A percentile compares a stretch with the other conserved stretches of the same genome.
These are phyloP conservation scores for Paspalum vaginatum DNA, from an alignment of 176 grass and related monocot species.

Conservation along the genomic window DNA sequence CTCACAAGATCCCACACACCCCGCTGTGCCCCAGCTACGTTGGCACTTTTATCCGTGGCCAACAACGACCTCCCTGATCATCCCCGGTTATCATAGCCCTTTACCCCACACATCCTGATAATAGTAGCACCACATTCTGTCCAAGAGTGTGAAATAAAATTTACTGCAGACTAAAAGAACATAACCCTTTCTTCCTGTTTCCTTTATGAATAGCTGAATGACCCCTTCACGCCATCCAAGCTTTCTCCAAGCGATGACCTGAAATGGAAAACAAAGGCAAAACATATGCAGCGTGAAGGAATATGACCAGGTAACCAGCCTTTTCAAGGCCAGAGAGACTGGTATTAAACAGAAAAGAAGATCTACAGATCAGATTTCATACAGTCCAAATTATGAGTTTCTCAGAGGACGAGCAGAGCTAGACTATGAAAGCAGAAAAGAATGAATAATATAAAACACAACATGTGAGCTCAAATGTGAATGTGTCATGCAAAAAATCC, in stretches of 20 bases:
- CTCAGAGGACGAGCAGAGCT: neutral
- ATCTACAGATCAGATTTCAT: neutral
- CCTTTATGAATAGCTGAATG: constrained; percentile 56
- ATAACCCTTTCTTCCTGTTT: neutral
- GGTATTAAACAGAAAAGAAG: neutral
- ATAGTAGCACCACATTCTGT: no score
- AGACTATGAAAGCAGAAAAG: neutral
- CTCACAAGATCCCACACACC: no score
- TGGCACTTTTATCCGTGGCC: no score
- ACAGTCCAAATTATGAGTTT: neutral
- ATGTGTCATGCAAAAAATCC: neutral
- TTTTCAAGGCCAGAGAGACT: neutral
- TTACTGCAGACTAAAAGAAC: neutral
- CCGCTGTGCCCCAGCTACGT: no score
- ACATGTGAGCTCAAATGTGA: constrained; percentile 17
- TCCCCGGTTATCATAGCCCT: no score
- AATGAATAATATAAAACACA: constrained; percentile 32
- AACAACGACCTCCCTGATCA: no score
- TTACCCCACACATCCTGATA: no score
- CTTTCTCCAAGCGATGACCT: constrained; percentile 77
- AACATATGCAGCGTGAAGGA: neutral
- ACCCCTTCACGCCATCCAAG: constrained; percentile 78
- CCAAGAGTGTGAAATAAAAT: neutral
- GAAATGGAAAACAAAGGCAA: constrained; percentile 1
- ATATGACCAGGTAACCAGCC: constrained; percentile 13